Evolutionary conservation across 2,329 filamentous ascomycete genomes (phyloP).

Genomic region (Colletotrichum sp.): DNA sequence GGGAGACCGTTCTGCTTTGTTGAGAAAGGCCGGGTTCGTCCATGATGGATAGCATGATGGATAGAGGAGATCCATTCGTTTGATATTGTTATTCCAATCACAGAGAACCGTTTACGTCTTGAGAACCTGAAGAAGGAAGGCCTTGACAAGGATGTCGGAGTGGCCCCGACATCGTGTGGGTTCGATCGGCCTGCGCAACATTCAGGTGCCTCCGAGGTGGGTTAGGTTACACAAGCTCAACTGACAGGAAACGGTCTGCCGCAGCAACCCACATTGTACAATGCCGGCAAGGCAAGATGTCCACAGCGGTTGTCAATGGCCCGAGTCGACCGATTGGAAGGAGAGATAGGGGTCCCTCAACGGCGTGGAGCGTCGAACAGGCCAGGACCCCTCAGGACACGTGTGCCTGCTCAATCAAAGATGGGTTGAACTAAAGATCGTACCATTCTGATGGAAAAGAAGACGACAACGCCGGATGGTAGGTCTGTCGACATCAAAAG

Average conservation of each 20-base stretch:
- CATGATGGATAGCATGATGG: background rate
- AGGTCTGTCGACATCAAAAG: background rate
- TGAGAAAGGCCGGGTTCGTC: background rate
- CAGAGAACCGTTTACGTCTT: background rate
- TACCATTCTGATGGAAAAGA: background rate
- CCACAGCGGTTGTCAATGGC: background rate
- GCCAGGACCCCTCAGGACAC: background rate
- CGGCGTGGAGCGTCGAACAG: background rate
- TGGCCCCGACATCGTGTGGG: background rate
- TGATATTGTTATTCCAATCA: background rate
- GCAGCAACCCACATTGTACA: background rate
- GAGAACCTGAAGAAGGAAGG: background rate
- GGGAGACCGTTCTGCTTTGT: background rate
- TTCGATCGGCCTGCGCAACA: background rate
- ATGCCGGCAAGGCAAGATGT: background rate
- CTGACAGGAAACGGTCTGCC: background rate
- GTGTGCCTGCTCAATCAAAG: background rate
- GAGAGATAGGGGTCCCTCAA: background rate
- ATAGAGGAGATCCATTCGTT: background rate
- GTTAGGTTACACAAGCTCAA: background rate
- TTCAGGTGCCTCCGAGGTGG: background rate
- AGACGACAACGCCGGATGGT: background rate
- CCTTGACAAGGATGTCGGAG: background rate
- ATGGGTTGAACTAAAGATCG: background rate
- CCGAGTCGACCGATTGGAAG: background rate